Percentiles rank a stretch among this genome's conserved stretches.
These are phyloP conservation scores for Samsoniella hepiali DNA, from an alignment of 2,329 filamentous ascomycete genomes.

Conservation along the genomic window DNA sequence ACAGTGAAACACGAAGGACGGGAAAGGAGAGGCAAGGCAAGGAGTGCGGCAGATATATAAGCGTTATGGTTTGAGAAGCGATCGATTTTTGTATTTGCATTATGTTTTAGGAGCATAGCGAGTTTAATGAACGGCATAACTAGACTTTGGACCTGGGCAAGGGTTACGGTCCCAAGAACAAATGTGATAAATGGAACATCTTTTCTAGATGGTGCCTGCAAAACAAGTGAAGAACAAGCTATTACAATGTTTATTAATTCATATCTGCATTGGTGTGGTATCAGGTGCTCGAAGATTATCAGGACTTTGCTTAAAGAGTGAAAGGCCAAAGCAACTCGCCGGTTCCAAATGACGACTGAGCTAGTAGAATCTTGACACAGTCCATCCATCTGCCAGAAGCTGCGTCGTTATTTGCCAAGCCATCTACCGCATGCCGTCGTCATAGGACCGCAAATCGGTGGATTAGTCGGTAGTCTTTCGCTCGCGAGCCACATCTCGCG, in stretches of 20 bases:
- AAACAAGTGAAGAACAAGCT: background rate
- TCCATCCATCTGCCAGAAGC: background rate
- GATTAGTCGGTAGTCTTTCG: constrained; percentile 36
- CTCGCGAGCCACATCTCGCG: constrained; percentile 46
- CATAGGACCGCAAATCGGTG: background rate
- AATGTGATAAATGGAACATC: background rate
- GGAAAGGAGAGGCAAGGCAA: background rate
- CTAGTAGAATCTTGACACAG: background rate
- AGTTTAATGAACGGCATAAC: background rate
- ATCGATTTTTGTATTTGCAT: constrained; percentile 11
- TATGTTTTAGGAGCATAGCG: constrained; percentile 17
- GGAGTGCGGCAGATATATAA: background rate
- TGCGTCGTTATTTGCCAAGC: background rate
- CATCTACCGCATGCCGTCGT: background rate
- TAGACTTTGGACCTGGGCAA: background rate
- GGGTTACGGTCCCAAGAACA: background rate
- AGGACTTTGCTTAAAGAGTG: background rate
- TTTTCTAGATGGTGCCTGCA: too few species aligned
- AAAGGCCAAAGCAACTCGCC: background rate
- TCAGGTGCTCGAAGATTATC: constrained; percentile 1
- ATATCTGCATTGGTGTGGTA: constrained; percentile 12
- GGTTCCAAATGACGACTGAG: background rate
- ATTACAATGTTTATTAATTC: background rate
- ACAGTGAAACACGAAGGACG: background rate
- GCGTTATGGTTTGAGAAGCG: constrained; percentile 11